Evolutionary conservation across 2,329 filamentous ascomycete species (phyloP).

Genomic region (Phyllosticta citribraziliensis): DNA sequence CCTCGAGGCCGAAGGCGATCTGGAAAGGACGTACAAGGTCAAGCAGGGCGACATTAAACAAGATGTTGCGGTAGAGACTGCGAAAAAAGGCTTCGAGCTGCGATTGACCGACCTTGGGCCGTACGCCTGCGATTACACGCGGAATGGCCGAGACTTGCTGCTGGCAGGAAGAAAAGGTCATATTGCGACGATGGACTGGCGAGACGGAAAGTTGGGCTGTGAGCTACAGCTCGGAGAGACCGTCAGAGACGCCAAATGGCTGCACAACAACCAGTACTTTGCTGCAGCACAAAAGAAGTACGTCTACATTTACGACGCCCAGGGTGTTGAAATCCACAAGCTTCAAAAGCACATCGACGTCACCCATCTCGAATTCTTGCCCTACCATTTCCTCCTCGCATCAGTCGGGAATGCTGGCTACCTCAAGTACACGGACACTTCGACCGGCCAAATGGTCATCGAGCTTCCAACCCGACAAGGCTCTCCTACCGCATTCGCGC

Average conservation of each 20-base stretch:
- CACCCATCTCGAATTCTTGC: slow-evolving; percentile 87
- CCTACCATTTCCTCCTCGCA: slow-evolving; percentile 85
- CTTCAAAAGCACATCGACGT: slow-evolving; percentile 85
- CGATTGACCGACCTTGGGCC: slow-evolving; percentile 69
- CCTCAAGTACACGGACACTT: slow-evolving; percentile 90
- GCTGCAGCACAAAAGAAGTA: slow-evolving; percentile 94
- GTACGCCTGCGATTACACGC: slow-evolving; percentile 79
- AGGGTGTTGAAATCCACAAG: slow-evolving; percentile 87
- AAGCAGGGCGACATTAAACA: slow-evolving; percentile 75
- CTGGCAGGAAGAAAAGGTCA: slow-evolving; percentile 87
- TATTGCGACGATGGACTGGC: slow-evolving; percentile 94
- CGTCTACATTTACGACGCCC: slow-evolving; percentile 89
- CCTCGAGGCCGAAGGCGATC: slow-evolving; percentile 74
- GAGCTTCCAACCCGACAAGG: slow-evolving; percentile 81
- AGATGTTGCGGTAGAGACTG: slow-evolving; percentile 69
- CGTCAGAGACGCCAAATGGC: slow-evolving; percentile 77
- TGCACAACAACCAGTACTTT: slow-evolving; percentile 92
- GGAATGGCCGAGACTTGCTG: slow-evolving; percentile 78
- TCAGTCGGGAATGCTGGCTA: slow-evolving; percentile 64
- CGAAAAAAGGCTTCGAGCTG: slow-evolving; percentile 87
- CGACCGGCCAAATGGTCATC: slow-evolving; percentile 78
- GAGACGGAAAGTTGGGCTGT: slow-evolving; percentile 80
- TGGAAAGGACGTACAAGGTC: slow-evolving; percentile 89
- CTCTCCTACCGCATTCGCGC: slow-evolving; percentile 69
- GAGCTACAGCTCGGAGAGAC: slow-evolving; percentile 89